Evolutionary conservation across 192 early-diverging fungal species (phyloP).

Genomic region (Chytriomyces hyalinus): DNA sequence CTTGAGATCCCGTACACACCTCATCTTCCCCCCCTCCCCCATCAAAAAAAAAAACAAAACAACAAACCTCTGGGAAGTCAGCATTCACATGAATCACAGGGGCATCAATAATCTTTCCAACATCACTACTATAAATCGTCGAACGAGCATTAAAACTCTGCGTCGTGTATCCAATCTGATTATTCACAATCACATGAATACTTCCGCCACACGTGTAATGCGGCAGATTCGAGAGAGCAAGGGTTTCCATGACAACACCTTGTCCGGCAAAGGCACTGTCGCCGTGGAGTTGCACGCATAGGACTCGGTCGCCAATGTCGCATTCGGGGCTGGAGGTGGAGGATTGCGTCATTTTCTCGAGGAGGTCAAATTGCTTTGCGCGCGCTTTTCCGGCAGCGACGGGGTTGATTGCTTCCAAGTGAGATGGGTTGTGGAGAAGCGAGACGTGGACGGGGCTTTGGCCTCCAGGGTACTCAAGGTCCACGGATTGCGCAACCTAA

Average conservation of each 20-base stretch:
- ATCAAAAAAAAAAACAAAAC: not conserved
- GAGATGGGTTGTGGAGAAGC: constrained; percentile 95
- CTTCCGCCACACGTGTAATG: constrained; percentile 95
- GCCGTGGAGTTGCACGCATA: constrained; percentile 95
- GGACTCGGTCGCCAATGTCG: constrained; percentile 87
- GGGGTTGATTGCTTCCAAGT: constrained; percentile 95
- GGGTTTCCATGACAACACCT: constrained; percentile 95
- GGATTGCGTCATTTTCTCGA: not conserved
- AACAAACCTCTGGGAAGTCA: constrained; percentile 75
- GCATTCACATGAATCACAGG: constrained; percentile 97
- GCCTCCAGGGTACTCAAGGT: constrained; percentile 69
- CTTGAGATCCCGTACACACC: too few species aligned
- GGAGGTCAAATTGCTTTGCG: constrained; percentile 86
- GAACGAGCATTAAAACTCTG: constrained; percentile 93
- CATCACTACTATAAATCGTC: constrained; percentile 88
- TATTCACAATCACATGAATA: constrained; percentile 97
- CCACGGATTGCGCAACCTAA: constrained; percentile 50
- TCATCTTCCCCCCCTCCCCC: too few species aligned
- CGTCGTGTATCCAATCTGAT: constrained; percentile 96
- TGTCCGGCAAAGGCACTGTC: constrained; percentile 76
- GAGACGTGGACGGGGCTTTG: constrained; percentile 76
- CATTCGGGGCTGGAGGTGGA: constrained; percentile 54
- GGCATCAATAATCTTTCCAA: constrained; percentile 95
- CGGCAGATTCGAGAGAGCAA: constrained; percentile 92
- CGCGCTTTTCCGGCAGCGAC: constrained; percentile 95